Evolutionary conservation across 371 early-diverging fungal species (phyloP).

Genomic region (Mortierella sp.): DNA sequence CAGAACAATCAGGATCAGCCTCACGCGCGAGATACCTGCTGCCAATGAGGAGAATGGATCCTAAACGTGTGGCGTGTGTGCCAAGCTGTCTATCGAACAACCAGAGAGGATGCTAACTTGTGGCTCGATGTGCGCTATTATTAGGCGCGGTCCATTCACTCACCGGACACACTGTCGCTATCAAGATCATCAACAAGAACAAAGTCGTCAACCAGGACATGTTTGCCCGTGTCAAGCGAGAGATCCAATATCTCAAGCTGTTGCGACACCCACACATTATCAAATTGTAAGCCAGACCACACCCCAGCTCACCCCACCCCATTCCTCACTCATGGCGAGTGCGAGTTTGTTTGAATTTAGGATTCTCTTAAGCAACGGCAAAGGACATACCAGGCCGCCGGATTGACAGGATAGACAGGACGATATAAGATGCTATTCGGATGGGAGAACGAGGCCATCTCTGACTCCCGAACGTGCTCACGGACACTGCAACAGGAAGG

Average conservation of each 20-base stretch:
- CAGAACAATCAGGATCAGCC: neutral
- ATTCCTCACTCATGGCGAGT: neutral
- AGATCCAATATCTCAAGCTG: conserved; percentile 96
- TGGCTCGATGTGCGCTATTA: neutral
- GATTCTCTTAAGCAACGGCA: neutral
- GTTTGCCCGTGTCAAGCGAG: conserved; percentile 95
- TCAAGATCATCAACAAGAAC: conserved; percentile 94
- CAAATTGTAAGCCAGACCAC: conserved; percentile 78
- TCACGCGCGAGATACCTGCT: neutral
- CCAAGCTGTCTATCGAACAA: neutral
- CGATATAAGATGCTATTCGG: neutral
- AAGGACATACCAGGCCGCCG: conserved; percentile 14
- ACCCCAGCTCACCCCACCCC: neutral
- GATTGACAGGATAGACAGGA: neutral
- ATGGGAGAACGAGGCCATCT: neutral
- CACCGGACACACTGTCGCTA: conserved; percentile 95
- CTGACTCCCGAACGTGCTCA: neutral
- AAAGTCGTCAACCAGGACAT: conserved; percentile 94
- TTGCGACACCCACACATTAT: conserved; percentile 98
- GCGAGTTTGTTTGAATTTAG: neutral
- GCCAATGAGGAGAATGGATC: conserved; percentile 8
- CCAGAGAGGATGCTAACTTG: neutral
- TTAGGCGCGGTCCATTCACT: conserved; percentile 94
- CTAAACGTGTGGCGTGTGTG: neutral
- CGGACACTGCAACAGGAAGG: neutral